Evolutionary conservation across 345 rosid species (phyloP).

Genomic region (Erysimum cheiranthoides): DNA sequence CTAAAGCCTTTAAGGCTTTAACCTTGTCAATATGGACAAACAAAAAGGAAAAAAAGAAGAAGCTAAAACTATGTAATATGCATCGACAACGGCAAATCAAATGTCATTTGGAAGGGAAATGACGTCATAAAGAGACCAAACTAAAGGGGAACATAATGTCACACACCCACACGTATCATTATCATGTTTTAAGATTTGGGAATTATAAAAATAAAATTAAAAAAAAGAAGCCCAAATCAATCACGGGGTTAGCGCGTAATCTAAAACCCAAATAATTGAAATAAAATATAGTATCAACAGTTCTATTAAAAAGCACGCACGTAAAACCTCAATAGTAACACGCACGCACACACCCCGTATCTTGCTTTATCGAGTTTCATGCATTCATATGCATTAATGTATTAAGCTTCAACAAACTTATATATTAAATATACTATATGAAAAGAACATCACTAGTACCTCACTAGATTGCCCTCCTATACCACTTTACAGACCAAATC

Average conservation of each 20-base stretch:
- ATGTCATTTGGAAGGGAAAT: slow-evolving; percentile 17
- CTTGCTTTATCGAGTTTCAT: slow-evolving; percentile 45
- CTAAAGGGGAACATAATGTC: slow-evolving; percentile 22
- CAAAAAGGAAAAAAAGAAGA: no score
- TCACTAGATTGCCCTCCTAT: slow-evolving; percentile 33
- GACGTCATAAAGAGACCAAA: slow-evolving; percentile 11
- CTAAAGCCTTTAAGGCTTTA: neutral
- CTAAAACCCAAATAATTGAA: slow-evolving; percentile 23
- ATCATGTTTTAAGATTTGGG: slow-evolving; percentile 21
- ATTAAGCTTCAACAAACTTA: slow-evolving; percentile 20
- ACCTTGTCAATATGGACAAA: neutral
- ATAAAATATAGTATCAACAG: slow-evolving; percentile 41
- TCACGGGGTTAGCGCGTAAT: slow-evolving; percentile 44
- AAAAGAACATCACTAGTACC: slow-evolving; percentile 21
- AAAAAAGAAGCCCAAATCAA: slow-evolving; percentile 16
- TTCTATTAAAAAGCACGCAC: slow-evolving; percentile 36
- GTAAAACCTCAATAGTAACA: slow-evolving; percentile 33
- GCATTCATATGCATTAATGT: slow-evolving; percentile 32
- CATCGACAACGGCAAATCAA: slow-evolving; percentile 2
- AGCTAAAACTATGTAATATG: neutral
- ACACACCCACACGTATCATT: slow-evolving; percentile 25
- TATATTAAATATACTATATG: neutral
- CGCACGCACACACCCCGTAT: slow-evolving; percentile 44
- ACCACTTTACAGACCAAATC: slow-evolving; percentile 41
- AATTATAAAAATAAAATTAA: neutral